Conservation (phyloP, 345 rosid genomes). For the Fremontodendron californicum region DNA sequence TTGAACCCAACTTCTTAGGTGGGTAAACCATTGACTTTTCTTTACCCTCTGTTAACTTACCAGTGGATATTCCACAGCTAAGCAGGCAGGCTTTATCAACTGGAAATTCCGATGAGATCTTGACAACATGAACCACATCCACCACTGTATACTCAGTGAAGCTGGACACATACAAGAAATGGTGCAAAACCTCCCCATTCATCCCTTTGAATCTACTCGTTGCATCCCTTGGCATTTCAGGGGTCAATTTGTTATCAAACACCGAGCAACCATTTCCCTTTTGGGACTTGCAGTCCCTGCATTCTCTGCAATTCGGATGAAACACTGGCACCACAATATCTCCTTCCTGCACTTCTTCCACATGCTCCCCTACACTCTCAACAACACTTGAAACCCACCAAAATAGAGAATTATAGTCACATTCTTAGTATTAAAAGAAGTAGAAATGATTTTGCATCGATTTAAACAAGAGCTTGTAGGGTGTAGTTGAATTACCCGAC, state of each 20-base stretch:
- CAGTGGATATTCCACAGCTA: slow-evolving; percentile 61
- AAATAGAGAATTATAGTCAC: background rate
- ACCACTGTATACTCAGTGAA: slow-evolving; percentile 69
- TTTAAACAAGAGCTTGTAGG: no score
- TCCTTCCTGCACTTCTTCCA: slow-evolving; percentile 51
- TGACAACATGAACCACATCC: slow-evolving; percentile 51
- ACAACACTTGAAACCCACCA: slow-evolving; percentile 38
- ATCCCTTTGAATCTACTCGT: slow-evolving; percentile 48
- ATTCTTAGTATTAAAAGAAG: background rate
- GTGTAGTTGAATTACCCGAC: slow-evolving; percentile 40
- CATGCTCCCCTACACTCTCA: slow-evolving; percentile 69
- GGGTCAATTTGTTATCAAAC: background rate
- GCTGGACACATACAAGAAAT: slow-evolving; percentile 57
- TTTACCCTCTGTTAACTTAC: slow-evolving; percentile 18
- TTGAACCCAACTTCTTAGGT: no score
- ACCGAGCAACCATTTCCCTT: slow-evolving; percentile 51
- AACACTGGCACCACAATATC: slow-evolving; percentile 62
- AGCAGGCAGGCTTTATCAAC: slow-evolving; percentile 53
- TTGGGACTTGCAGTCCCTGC: slow-evolving; percentile 48
- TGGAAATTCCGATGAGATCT: slow-evolving; percentile 36
- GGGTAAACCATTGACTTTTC: no score
- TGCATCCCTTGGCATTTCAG: slow-evolving; percentile 48
- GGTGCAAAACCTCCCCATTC: slow-evolving; percentile 49
- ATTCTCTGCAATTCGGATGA: slow-evolving; percentile 46
- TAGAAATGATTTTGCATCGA: background rate